Percentiles rank a stretch among this genome's conserved stretches.
These are phyloP conservation scores for Zygoascus hellenicus DNA, from an alignment of 1,139 yeast species.

Conservation along the genomic window DNA sequence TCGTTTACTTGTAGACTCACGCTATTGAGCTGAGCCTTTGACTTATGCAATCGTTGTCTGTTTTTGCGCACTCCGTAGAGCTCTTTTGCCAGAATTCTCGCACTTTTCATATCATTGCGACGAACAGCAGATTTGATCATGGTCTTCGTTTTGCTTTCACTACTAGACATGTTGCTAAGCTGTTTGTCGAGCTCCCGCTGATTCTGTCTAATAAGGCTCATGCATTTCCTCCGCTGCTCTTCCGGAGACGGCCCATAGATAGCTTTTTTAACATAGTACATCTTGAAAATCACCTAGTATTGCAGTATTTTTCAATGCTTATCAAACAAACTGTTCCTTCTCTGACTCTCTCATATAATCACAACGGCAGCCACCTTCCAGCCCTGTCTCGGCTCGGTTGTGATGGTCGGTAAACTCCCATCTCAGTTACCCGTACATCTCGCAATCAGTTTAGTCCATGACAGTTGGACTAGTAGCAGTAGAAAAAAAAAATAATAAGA, in stretches of 20 bases:
- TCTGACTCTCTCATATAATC: too few relatives aligned
- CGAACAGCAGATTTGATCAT: slow-evolving; percentile 73
- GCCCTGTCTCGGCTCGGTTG: too few relatives aligned
- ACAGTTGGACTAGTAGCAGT: too few relatives aligned
- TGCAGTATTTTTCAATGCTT: too few relatives aligned
- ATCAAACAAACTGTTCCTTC: background rate
- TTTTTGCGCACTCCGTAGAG: slow-evolving; percentile 70
- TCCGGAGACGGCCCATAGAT: slow-evolving; percentile 96
- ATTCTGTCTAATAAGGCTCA: slow-evolving; percentile 74
- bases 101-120: slow-evolving; percentile 68
- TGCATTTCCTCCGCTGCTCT: slow-evolving; percentile 88
- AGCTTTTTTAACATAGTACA: slow-evolving; percentile 58
- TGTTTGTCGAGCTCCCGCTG: slow-evolving; percentile 80
- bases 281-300: slow-evolving; percentile 10
- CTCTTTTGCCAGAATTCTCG: slow-evolving; percentile 77
- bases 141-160: slow-evolving; percentile 58
- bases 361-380: too few relatives aligned
- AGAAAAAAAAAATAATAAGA: too few relatives aligned
- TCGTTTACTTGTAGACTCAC: slow-evolving; percentile 87
- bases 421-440: too few relatives aligned
- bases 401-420: too few relatives aligned
- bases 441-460: too few relatives aligned
- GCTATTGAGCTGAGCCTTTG: slow-evolving; percentile 81
- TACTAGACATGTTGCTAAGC: slow-evolving; percentile 49
- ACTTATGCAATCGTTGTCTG: slow-evolving; percentile 63